Evolutionary conservation across 805 yeast species (phyloP).

Genomic region (Millerago galiae): DNA sequence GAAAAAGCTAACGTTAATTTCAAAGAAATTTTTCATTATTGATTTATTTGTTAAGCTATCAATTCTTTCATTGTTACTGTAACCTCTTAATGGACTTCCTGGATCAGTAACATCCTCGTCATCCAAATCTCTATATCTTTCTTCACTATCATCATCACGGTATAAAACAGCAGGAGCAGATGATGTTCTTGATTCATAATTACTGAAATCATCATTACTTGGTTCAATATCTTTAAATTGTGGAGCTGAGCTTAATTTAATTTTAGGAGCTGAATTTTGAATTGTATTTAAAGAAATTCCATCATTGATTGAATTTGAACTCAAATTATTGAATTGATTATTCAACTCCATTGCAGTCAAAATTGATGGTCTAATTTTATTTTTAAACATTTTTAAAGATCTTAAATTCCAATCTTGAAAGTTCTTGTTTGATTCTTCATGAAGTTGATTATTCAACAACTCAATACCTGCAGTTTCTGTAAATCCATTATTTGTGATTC

Average conservation of each 20-base stretch:
- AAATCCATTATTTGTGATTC: conserved; percentile 1
- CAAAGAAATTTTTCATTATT: conserved; percentile 3
- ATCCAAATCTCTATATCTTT: conserved; percentile 3
- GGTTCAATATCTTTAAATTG: conserved; percentile 10
- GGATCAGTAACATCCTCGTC: conserved; percentile 9
- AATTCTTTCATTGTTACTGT: background rate
- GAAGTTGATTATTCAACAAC: conserved; percentile 4
- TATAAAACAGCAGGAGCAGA: conserved; percentile 14
- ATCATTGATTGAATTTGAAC: conserved; percentile 1
- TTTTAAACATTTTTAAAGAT: conserved; percentile 7
- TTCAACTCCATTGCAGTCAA: conserved; percentile 21
- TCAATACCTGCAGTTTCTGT: conserved; percentile 8
- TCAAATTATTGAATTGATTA: conserved; percentile 9
- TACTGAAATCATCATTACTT: conserved; percentile 5
- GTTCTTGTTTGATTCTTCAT: conserved; percentile 2
- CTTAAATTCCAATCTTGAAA: conserved; percentile 9
- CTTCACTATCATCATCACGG: conserved; percentile 4
- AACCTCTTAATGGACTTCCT: conserved; percentile 2
- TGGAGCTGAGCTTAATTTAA: conserved; percentile 18
- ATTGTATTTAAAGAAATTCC: conserved; percentile 13
- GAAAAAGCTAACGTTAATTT: conserved; percentile 1
- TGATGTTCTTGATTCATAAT: conserved; percentile 14
- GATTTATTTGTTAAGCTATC: background rate
- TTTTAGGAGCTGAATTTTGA: background rate
- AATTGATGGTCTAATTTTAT: conserved; percentile 18